phyloP scores from a whole-genome alignment of 2,329 filamentous ascomycete species.

The Zymoseptoria brevis region DNA sequence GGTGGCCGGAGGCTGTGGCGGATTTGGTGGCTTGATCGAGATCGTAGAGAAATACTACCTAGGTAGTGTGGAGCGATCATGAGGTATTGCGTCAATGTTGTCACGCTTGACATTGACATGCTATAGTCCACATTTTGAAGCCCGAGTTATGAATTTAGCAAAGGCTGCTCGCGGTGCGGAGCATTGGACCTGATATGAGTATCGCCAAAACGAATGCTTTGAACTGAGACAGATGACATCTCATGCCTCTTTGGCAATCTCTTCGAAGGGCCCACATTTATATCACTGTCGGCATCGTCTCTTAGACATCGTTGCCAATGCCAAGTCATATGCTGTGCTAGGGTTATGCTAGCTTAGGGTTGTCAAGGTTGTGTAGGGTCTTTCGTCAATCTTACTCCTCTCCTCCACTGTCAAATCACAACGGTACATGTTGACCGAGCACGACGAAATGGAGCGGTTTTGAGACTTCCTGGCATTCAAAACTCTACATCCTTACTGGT shows the following conservation, averaged over 20 bases:
- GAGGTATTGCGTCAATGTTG: no score
- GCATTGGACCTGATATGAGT: not conserved
- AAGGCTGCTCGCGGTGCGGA: not conserved
- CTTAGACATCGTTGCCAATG: not conserved
- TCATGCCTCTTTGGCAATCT: not conserved
- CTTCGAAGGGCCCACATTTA: not conserved
- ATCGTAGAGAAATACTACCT: no score
- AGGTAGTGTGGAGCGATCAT: no score
- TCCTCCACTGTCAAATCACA: not conserved
- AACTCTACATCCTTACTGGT: conserved; percentile 69
- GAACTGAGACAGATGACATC: not conserved
- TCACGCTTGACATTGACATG: no score
- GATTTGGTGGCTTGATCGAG: conserved; percentile 55
- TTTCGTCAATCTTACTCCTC: not conserved
- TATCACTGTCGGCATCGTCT: not conserved
- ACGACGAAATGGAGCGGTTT: not conserved
- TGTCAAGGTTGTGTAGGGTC: not conserved
- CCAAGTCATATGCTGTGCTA: not conserved
- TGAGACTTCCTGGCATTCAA: conserved; percentile 32
- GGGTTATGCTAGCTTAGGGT: not conserved
- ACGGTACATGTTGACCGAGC: conserved; percentile 43
- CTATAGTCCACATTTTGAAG: no score
- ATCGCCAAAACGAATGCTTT: not conserved
- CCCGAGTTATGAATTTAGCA: no score
- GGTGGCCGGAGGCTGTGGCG: conserved; percentile 77